Evolutionary conservation across 768 basidiomycete species (phyloP), one percentile per base, ranked within the genome.

Genomic region (Lepiota brunneoincarnata): DNA sequence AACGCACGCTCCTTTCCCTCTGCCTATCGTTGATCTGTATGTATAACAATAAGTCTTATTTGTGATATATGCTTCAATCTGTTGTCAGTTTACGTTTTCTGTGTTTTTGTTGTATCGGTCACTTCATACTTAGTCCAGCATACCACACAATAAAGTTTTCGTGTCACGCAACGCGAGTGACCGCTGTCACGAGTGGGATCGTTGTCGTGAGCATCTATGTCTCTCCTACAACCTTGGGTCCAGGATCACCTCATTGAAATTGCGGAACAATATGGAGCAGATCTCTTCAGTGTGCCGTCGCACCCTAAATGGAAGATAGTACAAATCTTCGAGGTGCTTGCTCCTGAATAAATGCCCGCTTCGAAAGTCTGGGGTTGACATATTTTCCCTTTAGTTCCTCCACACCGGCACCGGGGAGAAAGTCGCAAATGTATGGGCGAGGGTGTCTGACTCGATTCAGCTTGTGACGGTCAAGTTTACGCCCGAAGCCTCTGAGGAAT

Each of bases 341-440:
- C 51, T 7, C 3, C 15, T n/a, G 44, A 42, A 69, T 36, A 20
- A 40, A 24, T 40, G 15, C 21, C 12, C 10, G 18, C 26, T 28
- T 9, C 21, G n/a, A 31, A 31, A 12, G 2, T 6, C 39, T 9
- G 35, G 31, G 21, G 50, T 50, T 52, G 49, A 45, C 51, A 51
- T 37, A 51, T 42, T 14, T 40, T 34, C 26, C 7, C 12, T 46
- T 37, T 55, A 89, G 87, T 81, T 86, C 58, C 65, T 88, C 21
- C 83, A 82, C 6, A 80, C 72, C 58, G 74, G 73, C 4, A 57
- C 63, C 34, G 61, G 67, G 17, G 60, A 63, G 4, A 63, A 74
- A 34, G 72, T 76, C 40, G 69, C 73, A n/a, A 64, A 65, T 17
- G 62, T 88, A 15, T 91, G 88, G 87, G 86, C 80, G 1, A 68